Evolutionary conservation across 2,329 filamentous ascomycete species (phyloP).

Genomic region (Aureobasidium sp.): DNA sequence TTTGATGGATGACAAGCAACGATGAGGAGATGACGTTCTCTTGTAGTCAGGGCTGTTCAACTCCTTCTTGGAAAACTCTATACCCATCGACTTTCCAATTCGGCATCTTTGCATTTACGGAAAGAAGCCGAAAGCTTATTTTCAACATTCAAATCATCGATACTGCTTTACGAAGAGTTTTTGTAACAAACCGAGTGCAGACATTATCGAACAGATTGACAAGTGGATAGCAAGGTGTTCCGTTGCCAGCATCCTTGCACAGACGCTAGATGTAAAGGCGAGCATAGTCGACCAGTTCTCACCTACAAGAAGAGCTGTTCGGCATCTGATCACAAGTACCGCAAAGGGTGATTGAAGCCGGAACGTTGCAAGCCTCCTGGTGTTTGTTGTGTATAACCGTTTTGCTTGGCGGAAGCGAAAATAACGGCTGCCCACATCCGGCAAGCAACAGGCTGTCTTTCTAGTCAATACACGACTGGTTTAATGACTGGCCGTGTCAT

Average conservation of each 20-base stretch:
- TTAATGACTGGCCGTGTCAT: no score
- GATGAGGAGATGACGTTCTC: background rate
- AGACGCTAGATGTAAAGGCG: background rate
- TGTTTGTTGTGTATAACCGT: conserved; percentile 1
- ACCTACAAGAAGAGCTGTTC: no score
- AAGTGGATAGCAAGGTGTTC: no score
- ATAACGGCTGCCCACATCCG: background rate
- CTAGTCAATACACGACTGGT: no score
- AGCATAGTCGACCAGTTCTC: no score
- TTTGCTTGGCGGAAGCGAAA: background rate
- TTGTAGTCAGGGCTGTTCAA: background rate
- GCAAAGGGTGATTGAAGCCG: background rate
- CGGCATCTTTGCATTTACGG: background rate
- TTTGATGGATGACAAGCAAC: no score
- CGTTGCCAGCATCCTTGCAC: background rate
- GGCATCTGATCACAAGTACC: no score
- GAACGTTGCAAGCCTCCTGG: background rate
- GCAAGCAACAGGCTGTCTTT: background rate
- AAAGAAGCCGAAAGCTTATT: background rate
- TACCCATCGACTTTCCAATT: background rate
- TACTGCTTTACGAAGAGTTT: no score
- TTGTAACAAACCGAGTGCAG: no score
- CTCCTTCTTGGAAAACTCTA: background rate
- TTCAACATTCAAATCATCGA: background rate
- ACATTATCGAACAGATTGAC: no score